A percentile compares a stretch with the other conserved stretches of the same genome.
These are phyloP conservation scores for Tolypocladium sp. DNA, from an alignment of 2,329 filamentous ascomycete species.

Conservation along the genomic window DNA sequence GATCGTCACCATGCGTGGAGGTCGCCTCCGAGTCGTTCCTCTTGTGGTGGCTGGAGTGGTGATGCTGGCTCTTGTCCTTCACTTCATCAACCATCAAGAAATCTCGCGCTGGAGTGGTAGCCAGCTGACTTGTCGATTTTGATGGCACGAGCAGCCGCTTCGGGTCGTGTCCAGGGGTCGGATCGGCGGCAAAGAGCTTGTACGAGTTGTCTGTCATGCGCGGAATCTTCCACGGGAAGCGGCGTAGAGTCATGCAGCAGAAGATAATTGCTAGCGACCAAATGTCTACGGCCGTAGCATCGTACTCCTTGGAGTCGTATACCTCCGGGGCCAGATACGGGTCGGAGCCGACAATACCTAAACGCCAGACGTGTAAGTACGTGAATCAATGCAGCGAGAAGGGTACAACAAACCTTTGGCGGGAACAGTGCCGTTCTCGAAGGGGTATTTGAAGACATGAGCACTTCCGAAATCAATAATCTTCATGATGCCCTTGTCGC, in stretches of 20 bases:
- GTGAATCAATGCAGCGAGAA: neutral
- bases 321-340: constrained; percentile 96
- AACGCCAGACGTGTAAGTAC: neutral
- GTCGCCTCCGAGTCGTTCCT: constrained; percentile 3
- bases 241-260: constrained; percentile 92
- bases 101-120: constrained; percentile 28
- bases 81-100: constrained; percentile 24
- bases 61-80: constrained; percentile 14
- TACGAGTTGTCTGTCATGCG: constrained; percentile 88
- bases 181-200: constrained; percentile 81
- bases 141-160: constrained; percentile 39
- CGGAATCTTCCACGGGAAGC: constrained; percentile 97
- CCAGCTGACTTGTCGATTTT: constrained; percentile 33
- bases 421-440: constrained; percentile 58
- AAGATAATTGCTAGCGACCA: constrained; percentile 99
- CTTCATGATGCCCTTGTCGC: constrained; percentile 95
- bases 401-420: constrained; percentile 23
- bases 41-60: constrained; percentile 2
- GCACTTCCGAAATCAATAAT: constrained; percentile 98
- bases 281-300: constrained; percentile 87
- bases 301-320: constrained; percentile 87
- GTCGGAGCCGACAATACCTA: constrained; percentile 69
- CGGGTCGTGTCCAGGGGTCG: constrained; percentile 63
- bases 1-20: constrained; percentile 3
- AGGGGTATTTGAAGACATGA: constrained; percentile 94